Evolutionary conservation across 352 stramenopile genomes (phyloP).

Genomic region (Phytophthora foliorum): DNA sequence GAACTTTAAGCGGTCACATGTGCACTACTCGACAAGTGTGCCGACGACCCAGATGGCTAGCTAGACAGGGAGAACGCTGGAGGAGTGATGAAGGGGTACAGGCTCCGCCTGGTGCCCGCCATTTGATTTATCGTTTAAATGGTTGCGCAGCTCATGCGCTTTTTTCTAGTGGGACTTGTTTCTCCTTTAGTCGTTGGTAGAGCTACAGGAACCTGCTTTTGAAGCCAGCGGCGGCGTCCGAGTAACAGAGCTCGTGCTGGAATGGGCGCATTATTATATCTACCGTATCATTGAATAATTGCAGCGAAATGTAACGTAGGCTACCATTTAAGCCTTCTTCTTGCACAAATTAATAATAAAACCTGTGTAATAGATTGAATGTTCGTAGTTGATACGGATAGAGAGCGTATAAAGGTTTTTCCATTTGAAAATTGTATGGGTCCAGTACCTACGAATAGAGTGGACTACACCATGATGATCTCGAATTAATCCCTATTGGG

Average conservation of each 20-base stretch:
- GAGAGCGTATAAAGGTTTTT: too few species aligned
- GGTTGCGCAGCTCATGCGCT: constrained; percentile 32
- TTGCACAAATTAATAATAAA: too few species aligned
- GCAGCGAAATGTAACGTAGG: too few species aligned
- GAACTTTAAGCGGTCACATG: constrained; percentile 95
- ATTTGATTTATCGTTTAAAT: constrained; percentile 46
- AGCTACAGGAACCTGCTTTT: constrained; percentile 23
- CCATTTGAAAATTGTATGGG: too few species aligned
- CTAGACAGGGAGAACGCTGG: constrained; percentile 18
- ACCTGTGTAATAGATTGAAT: too few species aligned
- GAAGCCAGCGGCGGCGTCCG: constrained; percentile 7
- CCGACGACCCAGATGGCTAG: constrained; percentile 25
- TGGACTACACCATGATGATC: too few species aligned
- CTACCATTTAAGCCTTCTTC: too few species aligned
- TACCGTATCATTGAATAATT: too few species aligned
- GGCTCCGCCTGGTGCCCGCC: constrained; percentile 7
- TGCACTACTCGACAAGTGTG: constrained; percentile 64
- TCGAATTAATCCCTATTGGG: too few species aligned
- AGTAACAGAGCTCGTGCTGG: constrained; percentile 71
- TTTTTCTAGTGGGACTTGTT: constrained; percentile 31
- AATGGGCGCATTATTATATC: too few species aligned
- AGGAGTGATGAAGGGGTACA: constrained; percentile 24
- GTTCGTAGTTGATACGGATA: too few species aligned
- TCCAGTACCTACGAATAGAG: too few species aligned
- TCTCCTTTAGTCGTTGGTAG: not conserved